Base-by-base conservation (phyloP, 1,284 basidiomycete species). In the Cutaneotrichosporon sp. region DNA sequence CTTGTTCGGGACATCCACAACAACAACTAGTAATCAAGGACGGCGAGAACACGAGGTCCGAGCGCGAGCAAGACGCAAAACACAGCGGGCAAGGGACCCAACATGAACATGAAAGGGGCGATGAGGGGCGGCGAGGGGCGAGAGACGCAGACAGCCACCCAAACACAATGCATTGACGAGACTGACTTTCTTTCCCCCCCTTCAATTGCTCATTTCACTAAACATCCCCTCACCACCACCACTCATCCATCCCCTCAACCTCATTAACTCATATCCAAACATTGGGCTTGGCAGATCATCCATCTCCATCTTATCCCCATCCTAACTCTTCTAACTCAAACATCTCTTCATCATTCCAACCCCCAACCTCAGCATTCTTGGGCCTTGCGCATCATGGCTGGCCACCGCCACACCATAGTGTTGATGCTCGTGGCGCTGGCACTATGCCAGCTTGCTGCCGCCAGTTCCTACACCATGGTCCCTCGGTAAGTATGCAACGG, bases 121-220 rank as follows among this genome's bases (percentile, higher is more conserved):
- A 38, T 22, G n/a, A n/a, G n/a, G n/a, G n/a, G n/a, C n/a, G n/a
- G n/a, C n/a, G n/a, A n/a, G n/a, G n/a, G n/a, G n/a, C n/a, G n/a
- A n/a, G n/a, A n/a, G n/a, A n/a, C n/a, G n/a, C n/a, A n/a, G n/a
- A n/a, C n/a, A n/a, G n/a, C n/a, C n/a, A n/a, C n/a, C n/a, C n/a
- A n/a, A n/a, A 35, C 34, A 35, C 34, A 35, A 35, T n/a, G 17
- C 34, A 35, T 35, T 35, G 20, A 35, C 44, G 44, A 34, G 35
- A 48, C 46, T 48, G 46, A 48, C 32, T 48, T 48, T 35, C 38
- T 31, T 37, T 32, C 20, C 22, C 32, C 5, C 33, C 14, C 33
- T 35, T 35, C 33, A 32, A 19, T 34, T n/a, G 3, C 33, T 19
- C 25, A 8, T 19, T 19, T 8, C 41, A 35, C 32, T 33, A 46